Percentiles rank a stretch among this genome's conserved stretches.
phyloP scores from a whole-genome alignment of 805 yeast species.

The Tetrapisispora fleetii region DNA sequence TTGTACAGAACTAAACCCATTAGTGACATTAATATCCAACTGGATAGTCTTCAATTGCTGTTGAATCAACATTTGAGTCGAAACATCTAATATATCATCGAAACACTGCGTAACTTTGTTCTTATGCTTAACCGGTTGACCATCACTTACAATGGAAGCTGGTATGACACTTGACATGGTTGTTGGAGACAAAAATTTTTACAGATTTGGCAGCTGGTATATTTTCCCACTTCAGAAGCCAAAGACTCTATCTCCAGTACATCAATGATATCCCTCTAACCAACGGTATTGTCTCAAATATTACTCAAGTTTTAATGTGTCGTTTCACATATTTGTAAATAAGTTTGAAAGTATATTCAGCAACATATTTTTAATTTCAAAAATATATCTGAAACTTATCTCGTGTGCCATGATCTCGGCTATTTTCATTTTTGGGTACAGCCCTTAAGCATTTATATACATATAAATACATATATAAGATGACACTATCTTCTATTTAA shows the following conservation, averaged over 20 bases:
- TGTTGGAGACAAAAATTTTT: not conserved
- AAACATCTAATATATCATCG: slow-evolving; percentile 25
- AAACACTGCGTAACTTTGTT: slow-evolving; percentile 26
- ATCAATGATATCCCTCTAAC: too few species aligned
- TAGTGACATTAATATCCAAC: slow-evolving; percentile 17
- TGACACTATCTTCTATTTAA: not conserved
- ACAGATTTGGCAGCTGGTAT: not conserved
- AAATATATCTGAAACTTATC: too few species aligned
- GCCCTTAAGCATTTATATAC: not conserved
- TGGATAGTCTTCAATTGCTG: slow-evolving; percentile 29
- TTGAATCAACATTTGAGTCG: slow-evolving; percentile 29
- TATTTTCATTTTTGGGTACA: not conserved
- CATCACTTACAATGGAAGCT: not conserved
- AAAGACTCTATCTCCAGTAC: too few species aligned
- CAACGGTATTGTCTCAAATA: too few species aligned
- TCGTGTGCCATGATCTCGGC: not conserved
- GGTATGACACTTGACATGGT: not conserved
- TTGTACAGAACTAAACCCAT: slow-evolving; percentile 22
- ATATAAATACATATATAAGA: too few species aligned
- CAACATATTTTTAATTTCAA: not conserved
- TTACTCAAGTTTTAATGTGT: too few species aligned
- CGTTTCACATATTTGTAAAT: too few species aligned
- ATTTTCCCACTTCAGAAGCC: too few species aligned
- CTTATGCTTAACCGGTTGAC: slow-evolving; percentile 4
- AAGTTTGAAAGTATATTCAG: not conserved